Evolutionary conservation across 2,329 filamentous ascomycete genomes (phyloP).

Genomic region (Neonectria punicea): DNA sequence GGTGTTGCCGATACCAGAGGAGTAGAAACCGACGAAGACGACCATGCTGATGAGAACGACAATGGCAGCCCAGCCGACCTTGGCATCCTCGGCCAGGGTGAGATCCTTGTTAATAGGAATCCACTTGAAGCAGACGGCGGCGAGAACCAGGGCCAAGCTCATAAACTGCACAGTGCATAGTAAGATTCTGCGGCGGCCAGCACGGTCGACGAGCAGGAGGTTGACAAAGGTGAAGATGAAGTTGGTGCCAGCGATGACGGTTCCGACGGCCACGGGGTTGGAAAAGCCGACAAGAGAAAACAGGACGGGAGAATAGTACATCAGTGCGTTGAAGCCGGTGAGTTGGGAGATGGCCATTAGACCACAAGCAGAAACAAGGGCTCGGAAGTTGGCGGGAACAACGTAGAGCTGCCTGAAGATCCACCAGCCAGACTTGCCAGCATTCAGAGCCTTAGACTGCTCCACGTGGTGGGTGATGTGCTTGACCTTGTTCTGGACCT

Average conservation of each 20-base stretch:
- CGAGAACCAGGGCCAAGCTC: slow-evolving; percentile 53
- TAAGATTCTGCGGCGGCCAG: slow-evolving; percentile 57
- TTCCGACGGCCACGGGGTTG: slow-evolving; percentile 59
- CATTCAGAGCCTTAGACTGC: slow-evolving; percentile 51
- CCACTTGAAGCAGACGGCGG: slow-evolving; percentile 54
- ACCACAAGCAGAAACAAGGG: slow-evolving; percentile 58
- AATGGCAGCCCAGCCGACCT: slow-evolving; percentile 48
- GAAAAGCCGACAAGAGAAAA: slow-evolving; percentile 61
- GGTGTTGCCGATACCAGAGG: slow-evolving; percentile 57
- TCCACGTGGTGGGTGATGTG: slow-evolving; percentile 52
- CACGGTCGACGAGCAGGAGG: slow-evolving; percentile 56
- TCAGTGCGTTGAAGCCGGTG: slow-evolving; percentile 62
- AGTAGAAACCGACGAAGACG: slow-evolving; percentile 49
- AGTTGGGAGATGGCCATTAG: slow-evolving; percentile 65
- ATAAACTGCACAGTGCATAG: slow-evolving; percentile 57
- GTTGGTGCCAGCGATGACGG: slow-evolving; percentile 56
- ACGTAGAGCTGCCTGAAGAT: slow-evolving; percentile 58
- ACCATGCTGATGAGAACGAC: slow-evolving; percentile 54
- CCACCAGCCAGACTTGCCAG: slow-evolving; percentile 53
- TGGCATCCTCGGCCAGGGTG: slow-evolving; percentile 48
- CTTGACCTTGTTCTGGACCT: slow-evolving; percentile 56
- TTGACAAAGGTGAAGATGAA: slow-evolving; percentile 62
- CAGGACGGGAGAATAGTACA: slow-evolving; percentile 61
- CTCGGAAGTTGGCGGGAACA: slow-evolving; percentile 55
- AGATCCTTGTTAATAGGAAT: slow-evolving; percentile 55